Evolutionary conservation across 2,329 filamentous ascomycete species (phyloP), one percentile per base, ranked within the genome.

Genomic region (Blastomyces percursus): DNA sequence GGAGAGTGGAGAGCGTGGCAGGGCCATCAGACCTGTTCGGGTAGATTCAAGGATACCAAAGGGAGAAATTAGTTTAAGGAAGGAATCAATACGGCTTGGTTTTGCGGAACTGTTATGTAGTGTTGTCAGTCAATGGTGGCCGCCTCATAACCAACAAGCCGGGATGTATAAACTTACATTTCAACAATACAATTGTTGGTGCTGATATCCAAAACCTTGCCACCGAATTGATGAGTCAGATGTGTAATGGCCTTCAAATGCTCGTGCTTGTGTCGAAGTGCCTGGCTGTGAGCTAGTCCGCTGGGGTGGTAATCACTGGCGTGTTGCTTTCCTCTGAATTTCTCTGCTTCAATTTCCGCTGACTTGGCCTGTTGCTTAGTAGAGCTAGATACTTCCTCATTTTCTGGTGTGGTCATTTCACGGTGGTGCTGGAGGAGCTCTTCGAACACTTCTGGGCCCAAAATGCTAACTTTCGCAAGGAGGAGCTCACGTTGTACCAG

Each of bases 141-240:
- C n/a, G n/a, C 35, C 1, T 19, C 42, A 38, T 8, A 35, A 48
- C 68, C 71, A 55, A 52, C 58, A 14, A 58, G 24, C 19, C 27
- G n/a, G 61, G 66, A 61, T 73, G 64, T 61, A 56, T 60, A 42
- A 38, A 84, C 89, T 83, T 84, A 93, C 90, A 99, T 77, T 78
- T 99, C 94, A 64, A 99, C 92, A 75, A 97, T 97, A 78, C 94
- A 97, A 79, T 95, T 97, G 78, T 90, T 96, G 61, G 90, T 96
- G 81, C 91, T 96, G 71, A 99, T 97, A 76, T 99, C 94, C 70
- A 99, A 78, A 32, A 99, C 90, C 80, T 99, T 99, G 67, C 94
- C 94, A 63, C 92, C 92, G 71, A 99, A 99, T 73, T 99, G 94
- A 79, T 99, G 94, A 21, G 93, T 88, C 73, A 99, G 86, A 77